These are phyloP conservation scores for Mytilinidion resinicola DNA, from an alignment of 495 filamentous ascomycete genomes.

Conservation along the genomic window DNA sequence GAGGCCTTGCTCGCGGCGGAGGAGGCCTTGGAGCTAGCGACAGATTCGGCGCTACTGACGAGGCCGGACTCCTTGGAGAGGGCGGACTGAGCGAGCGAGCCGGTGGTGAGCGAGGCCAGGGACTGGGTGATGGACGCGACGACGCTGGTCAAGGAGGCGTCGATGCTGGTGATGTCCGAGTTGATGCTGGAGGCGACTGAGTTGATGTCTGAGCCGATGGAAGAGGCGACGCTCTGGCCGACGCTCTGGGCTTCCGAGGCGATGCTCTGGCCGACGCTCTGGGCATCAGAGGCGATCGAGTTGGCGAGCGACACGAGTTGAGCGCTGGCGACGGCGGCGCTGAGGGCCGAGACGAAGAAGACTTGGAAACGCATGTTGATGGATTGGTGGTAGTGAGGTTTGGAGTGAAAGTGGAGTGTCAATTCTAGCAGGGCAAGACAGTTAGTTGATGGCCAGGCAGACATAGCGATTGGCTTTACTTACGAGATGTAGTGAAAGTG, in stretches of 20 bases:
- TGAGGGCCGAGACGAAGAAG: conserved; percentile 19
- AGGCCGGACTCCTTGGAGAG: background rate
- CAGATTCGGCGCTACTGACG: background rate
- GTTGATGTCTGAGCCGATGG: conserved; percentile 1
- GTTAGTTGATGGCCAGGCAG: background rate
- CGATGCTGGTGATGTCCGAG: conserved; percentile 3
- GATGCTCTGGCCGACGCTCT: background rate
- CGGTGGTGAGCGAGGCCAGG: conserved; percentile 4
- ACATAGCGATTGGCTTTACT: background rate
- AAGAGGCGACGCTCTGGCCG: background rate
- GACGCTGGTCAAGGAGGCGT: background rate
- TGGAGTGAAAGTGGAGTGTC: too few species aligned
- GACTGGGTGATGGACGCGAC: background rate
- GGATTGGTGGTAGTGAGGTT: background rate
- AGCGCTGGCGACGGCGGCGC: conserved; percentile 13
- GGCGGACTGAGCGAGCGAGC: background rate
- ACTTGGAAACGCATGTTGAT: conserved; percentile 26
- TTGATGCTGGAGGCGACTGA: background rate
- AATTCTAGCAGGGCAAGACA: background rate
- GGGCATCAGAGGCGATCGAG: background rate
- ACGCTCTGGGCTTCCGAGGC: too few species aligned
- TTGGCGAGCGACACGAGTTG: conserved; percentile 9
- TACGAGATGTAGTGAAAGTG: background rate
- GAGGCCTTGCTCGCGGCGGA: background rate
- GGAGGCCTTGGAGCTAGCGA: background rate